Base-by-base conservation (phyloP, 164 flowering plant species). In the Amborella trichopoda region DNA sequence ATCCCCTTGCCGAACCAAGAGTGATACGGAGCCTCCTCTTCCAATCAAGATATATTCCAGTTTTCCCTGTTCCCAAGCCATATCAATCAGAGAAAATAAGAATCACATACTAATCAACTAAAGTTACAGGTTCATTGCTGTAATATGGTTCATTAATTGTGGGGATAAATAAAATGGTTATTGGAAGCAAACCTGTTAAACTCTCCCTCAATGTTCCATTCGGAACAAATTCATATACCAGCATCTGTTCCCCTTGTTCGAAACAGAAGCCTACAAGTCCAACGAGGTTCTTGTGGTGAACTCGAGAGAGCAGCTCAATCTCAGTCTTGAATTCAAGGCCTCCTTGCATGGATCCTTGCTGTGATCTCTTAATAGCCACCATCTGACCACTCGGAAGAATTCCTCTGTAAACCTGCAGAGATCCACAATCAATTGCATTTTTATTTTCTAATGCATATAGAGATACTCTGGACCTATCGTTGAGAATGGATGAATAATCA, bases 251-350 rank as follows among this genome's bases (percentile, higher is more conserved):
- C 59, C 78, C 81, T 62, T 75, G 83, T 53, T 80, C 88, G 47
- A 77, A 80, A 48, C 88, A 77, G 49, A 80, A 80, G 11, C 88
- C 88, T 12, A 80, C 59, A 14, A 80, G 80, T 12, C 70, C 68
- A 19, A 80, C 79, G 32, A 80, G 75, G 59, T 80, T 80, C 65
- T 77, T 80, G 75, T 80, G 88, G 57, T 80, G 88, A 52, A 80
- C 88, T 33, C 88, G 58, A 12, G 88, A 80, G 28, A 80, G 79
- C 70, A 80, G 53, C 62, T 80, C 88, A 26, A 80, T 77, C 58
- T 80, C 88, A 39, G 68, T 80, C 63, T 75, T 80, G 72, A 80
- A 80, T 64, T 80, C 88, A n/a, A 55, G 68, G 11, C 74, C 88
- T 3, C 88, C 88, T 50, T 80, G 88, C 74, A 63, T 77, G 3